Base-by-base conservation (phyloP, 371 early-diverging fungal genomes). In the Syncephalastrum racemosum region DNA sequence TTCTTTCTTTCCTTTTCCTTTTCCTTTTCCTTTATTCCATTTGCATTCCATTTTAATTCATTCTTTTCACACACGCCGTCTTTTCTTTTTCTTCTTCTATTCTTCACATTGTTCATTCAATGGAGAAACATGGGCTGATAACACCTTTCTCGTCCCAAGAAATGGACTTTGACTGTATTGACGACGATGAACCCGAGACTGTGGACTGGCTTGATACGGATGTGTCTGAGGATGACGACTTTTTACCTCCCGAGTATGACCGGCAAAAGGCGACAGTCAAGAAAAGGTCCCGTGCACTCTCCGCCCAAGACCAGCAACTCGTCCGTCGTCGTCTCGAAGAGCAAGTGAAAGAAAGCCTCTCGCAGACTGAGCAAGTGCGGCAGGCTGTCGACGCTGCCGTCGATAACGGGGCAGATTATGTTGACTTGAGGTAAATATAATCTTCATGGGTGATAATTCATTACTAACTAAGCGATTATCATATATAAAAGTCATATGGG, bases 321-420 rank as follows among this genome's bases (percentile, higher is more conserved):
- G 36, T 31, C 36, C 36, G 36, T 8, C 36, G 36, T 1, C 36
- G 36, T 8, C 10, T 31, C 8, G 36, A 31, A 10, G 36, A 31
- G 10, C 36, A 31, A 8, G 6, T 5, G 6, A 8, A 31, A 10
- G 10, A 8, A 31, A 31, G 36, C 10, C 36, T 31, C 36, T 31
- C 36, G 36, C 36, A 31, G 36, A 53, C 53, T 4, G 65, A 70
- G 16, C 73, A 69, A 58, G 79, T 79, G 42, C 74, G 74, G 18
- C 73, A 67, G 58, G 70, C 67, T 0, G 75, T 84, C 22, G 78
- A 82, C 53, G 62, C 64, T 23, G 79, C 76, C 6, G 68, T 84
- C 1, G 84, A 84, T 55, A 75, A 77, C 50, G 84, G 82, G 6
- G 58, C 63, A 5, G 80, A 81, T n/a, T 60, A 64, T 27, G 75